Base-by-base conservation (phyloP, 495 filamentous ascomycete species). In the Penicilliopsis zonata region DNA sequence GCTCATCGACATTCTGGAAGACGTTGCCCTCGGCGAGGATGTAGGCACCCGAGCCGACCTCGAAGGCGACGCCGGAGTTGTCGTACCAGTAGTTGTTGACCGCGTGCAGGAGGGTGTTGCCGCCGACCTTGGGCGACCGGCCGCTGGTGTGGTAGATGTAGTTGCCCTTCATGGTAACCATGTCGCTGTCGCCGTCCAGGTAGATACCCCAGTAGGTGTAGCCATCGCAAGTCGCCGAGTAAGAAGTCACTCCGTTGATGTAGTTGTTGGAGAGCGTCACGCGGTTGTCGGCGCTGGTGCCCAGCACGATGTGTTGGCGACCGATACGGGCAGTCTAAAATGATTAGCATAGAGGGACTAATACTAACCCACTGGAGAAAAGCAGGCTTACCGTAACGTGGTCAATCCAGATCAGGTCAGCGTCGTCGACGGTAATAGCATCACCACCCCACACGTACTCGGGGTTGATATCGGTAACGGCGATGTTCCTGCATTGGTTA, bases 51-150 rank as follows among this genome's bases (percentile, higher is more conserved):
- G 50, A 44, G 21, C 47, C 59, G 33, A 72, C 59, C 46, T 74
- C 69, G 49, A 76, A 76, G 10, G 63, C 59, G 44, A 74, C 69
- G 19, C 69, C 69, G 25, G 52, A 39, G 46, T 57, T 65, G 37
- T 60, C 53, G 43, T 67, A 59, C 47, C 57, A 74, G 61, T 73
- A 72, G 59, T 74, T 76, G 64, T 74, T 76, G 41, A 73, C 53
- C 9, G 61, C 56, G 41, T 63, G 58, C 25, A 66, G 43, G 13
- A 64, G 47, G 4, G 60, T 64, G 44, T 58, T 57, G 23, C 50
- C 49, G 40, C 57, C 46, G 5, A 64, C 50, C 47, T 64, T 63
- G 20, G 62, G 62, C 31, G 37, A 36, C 22, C 62, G 62, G 5
- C 62, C 62, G 24, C 50, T 55, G 13, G 56, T 55, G 36, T 60